A percentile compares a stretch with the other conserved stretches of the same genome.
These are phyloP conservation scores for Aureobasidium pullulans DNA, from an alignment of 2,329 filamentous ascomycete species.

Conservation along the genomic window DNA sequence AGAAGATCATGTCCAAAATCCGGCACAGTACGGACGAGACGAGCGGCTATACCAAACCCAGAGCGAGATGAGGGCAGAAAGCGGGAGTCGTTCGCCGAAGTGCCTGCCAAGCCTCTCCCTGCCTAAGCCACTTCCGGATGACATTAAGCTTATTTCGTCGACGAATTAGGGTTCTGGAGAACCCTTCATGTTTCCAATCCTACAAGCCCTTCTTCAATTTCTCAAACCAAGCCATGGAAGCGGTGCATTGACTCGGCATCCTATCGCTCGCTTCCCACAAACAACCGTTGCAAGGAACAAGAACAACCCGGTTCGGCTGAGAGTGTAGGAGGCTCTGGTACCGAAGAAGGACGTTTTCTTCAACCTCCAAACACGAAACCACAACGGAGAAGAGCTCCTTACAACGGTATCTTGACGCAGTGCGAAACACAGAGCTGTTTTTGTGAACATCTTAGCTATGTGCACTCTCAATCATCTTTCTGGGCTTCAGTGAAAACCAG, in stretches of 20 bases:
- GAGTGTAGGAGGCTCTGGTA: not conserved
- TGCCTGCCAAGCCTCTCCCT: not conserved
- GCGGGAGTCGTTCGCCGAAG: not conserved
- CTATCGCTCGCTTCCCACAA: not conserved
- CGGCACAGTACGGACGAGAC: not conserved
- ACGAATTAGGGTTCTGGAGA: not conserved
- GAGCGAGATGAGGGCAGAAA: not conserved
- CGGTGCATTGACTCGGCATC: not conserved
- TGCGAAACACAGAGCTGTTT: not conserved
- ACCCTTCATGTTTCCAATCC: not conserved
- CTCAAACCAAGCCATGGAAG: not conserved
- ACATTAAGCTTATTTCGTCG: not conserved
- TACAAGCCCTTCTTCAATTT: not conserved
- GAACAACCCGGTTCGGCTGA: not conserved
- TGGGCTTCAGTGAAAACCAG: not conserved
- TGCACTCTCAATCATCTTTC: not conserved
- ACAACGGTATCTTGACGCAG: constrained; percentile 1
- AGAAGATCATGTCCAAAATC: not conserved
- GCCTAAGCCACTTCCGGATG: not conserved
- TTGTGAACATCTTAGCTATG: not conserved
- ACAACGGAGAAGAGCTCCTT: not conserved
- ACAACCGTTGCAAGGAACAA: not conserved
- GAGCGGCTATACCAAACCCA: not conserved
- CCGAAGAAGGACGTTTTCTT: not conserved
- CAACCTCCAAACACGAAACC: not conserved